Conservation (phyloP, 1,284 basidiomycete species). For the Paramarasmius palmivorus region DNA sequence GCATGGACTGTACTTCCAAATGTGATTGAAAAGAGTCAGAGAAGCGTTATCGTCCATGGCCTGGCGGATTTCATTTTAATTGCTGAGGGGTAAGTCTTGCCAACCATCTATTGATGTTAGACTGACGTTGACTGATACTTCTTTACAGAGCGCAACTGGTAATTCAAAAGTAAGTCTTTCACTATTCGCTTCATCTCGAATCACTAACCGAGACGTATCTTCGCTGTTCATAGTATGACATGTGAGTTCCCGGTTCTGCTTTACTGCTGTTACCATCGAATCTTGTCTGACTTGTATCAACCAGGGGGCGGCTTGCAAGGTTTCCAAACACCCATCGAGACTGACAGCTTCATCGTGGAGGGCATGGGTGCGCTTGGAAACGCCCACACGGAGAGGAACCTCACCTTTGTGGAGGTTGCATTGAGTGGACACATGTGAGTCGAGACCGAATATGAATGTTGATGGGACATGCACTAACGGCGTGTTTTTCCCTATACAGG, state of each 20-base stretch:
- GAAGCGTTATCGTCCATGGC: slow-evolving; percentile 72
- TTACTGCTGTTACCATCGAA: no score
- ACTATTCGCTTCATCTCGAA: not conserved
- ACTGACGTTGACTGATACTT: not conserved
- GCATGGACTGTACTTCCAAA: slow-evolving; percentile 65
- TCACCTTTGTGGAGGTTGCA: slow-evolving; percentile 65
- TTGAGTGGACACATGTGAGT: slow-evolving; percentile 76
- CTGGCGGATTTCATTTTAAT: slow-evolving; percentile 71
- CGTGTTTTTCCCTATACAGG: no score
- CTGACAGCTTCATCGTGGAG: slow-evolving; percentile 70
- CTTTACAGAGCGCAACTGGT: slow-evolving; percentile 54
- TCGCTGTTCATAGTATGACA: slow-evolving; percentile 54
- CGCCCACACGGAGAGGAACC: slow-evolving; percentile 62
- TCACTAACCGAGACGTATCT: not conserved
- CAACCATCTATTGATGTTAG: not conserved
- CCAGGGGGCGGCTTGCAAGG: slow-evolving; percentile 72
- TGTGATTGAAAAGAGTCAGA: slow-evolving; percentile 74
- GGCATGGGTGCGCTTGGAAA: slow-evolving; percentile 66
- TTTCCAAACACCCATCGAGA: slow-evolving; percentile 65
- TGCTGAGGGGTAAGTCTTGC: slow-evolving; percentile 64
- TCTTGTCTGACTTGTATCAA: no score
- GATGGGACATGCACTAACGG: no score
- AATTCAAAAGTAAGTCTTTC: slow-evolving; percentile 60
- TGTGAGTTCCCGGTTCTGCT: slow-evolving; percentile 46
- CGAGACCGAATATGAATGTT: no score